Evolutionary conservation across 352 stramenopile species (phyloP), one percentile per base, ranked within the genome.

Genomic region (Pythium rishiriense): DNA sequence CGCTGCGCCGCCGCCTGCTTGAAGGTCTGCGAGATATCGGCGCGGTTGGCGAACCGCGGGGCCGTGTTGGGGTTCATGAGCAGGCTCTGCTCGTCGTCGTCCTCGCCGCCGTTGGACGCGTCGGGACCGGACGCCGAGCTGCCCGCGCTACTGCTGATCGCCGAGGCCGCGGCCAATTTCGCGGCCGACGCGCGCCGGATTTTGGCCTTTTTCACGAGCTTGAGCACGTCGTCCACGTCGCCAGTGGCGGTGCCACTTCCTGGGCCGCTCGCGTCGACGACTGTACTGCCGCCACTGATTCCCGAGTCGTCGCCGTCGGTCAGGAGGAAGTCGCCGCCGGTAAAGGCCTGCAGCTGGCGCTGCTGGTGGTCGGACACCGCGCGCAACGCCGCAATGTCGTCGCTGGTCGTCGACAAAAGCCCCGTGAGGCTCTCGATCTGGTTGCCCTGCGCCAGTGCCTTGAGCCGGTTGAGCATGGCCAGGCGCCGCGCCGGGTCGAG

Each of bases 1-100:
- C 77, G 81, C 26, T 74, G 21, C 0, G 65, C 56, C 25, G 60
- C 75, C 24, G 70, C 65, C 49, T 85, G 79, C 15, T 83, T 84
- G 57, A 87, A 77, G 15, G 61, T 81, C 37, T 73, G 56, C 21
- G 75, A 70, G 21, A 87, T 79, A 37, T 88, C 78, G 8, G 35
- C 10, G 5, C 75, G 72, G 15, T 73, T 74, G 5, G 29, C 46
- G 31, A 53, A 53, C 11, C 75, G 62, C 7, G 29, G 51, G 25
- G 51, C 43, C n/a, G 46, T 49, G 54, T 24, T 70, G 12, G 19
- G 59, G 41, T 11, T 72, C 55, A 62, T 43, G 50, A 53, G 48
- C 25, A 50, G 31, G 22, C 70, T 71, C 37, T 64, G 64, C 15
- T 68, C 58, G 19, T 68, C 58, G 19, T 69, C 52, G 19, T 64